Evolutionary conservation across 352 stramenopile genomes (phyloP), one percentile per base, ranked within the genome.

Genomic region (Pythium grandisporangium): DNA sequence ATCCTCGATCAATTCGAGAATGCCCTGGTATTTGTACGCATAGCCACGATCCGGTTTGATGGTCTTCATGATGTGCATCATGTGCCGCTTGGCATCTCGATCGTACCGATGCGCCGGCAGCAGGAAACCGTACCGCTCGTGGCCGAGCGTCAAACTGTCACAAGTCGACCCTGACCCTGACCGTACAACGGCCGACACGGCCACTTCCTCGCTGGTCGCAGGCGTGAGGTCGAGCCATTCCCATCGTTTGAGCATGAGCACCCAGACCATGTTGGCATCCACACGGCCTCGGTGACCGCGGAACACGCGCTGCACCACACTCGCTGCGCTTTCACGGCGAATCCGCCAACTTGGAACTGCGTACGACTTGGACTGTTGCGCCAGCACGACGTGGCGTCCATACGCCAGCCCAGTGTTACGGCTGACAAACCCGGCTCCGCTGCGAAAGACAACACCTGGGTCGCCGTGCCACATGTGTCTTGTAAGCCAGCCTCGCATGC

Each of bases 21-120:
- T 77, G 27, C 52, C 66, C 44, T 85, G 70, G 25, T 82, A 85
- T 46, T 84, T 72, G 56, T 85, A 85, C 34, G 66, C 70, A 26
- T 78, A 73, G 2, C 70, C 70, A 35, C 67, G 57, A 17, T 64
- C 53, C 3, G 53, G 37, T 22, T 78, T 61, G 13, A 67, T 60
- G 1, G 51, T 55, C 7, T 53, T 62, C 2, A 63, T 46, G 30
- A 78, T 61, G 1, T 55, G 57, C 17, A 71, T 39, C 70, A 84
- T 86, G 50, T 84, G 73, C 11, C 61, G 50, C 0, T 33, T 50
- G 10, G 39, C 37, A 11, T 82, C 56, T 13, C 29, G 42, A 34
- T 82, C 45, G 36, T 84, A 84, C 0, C 50, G 53, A n/a, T 63
- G 55, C 1, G 68, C 74, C n/a, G 70, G 63, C 14, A 84, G 48